Percentiles rank a stretch among this genome's conserved stretches.
These are phyloP conservation scores for Ustilago nuda DNA, from an alignment of 1,284 basidiomycete species.

Conservation along the genomic window DNA sequence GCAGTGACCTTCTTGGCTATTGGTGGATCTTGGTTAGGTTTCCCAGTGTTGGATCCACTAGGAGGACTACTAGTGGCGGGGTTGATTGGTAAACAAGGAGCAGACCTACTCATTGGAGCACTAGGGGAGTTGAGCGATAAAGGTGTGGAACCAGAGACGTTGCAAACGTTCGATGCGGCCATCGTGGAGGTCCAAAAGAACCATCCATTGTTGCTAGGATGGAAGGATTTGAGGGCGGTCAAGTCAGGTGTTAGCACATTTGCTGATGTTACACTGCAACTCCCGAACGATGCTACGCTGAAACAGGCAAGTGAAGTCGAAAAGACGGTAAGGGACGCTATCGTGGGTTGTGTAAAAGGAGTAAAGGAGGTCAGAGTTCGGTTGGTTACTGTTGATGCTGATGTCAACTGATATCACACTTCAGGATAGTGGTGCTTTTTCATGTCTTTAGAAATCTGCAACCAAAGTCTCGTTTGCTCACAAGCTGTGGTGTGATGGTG, in stretches of 20 bases:
- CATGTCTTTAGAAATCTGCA: background rate
- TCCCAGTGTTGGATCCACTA: slow-evolving; percentile 88
- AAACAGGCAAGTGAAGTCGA: slow-evolving; percentile 48
- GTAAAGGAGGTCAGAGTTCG: slow-evolving; percentile 57
- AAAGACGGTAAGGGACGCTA: slow-evolving; percentile 35
- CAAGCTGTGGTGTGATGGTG: too few relatives aligned
- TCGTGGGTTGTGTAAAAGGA: slow-evolving; percentile 42
- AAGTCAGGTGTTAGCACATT: slow-evolving; percentile 62
- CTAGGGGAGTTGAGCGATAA: slow-evolving; percentile 87
- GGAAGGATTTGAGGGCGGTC: slow-evolving; percentile 58
- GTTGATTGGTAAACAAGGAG: slow-evolving; percentile 88
- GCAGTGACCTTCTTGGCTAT: slow-evolving; percentile 64
- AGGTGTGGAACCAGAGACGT: slow-evolving; percentile 77
- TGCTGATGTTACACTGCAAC: slow-evolving; percentile 58
- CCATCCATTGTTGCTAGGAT: slow-evolving; percentile 38
- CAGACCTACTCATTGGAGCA: slow-evolving; percentile 78
- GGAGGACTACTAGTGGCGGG: slow-evolving; percentile 90
- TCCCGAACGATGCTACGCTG: slow-evolving; percentile 48
- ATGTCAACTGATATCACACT: slow-evolving; percentile 1
- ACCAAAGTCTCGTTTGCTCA: background rate
- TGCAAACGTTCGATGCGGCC: slow-evolving; percentile 73
- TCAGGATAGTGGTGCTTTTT: background rate
- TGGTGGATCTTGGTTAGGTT: slow-evolving; percentile 83
- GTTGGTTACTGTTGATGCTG: slow-evolving; percentile 43
- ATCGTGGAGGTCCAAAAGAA: slow-evolving; percentile 65